Conservation (phyloP, 2,329 filamentous ascomycete species). For the Xylariaceae sp. region DNA sequence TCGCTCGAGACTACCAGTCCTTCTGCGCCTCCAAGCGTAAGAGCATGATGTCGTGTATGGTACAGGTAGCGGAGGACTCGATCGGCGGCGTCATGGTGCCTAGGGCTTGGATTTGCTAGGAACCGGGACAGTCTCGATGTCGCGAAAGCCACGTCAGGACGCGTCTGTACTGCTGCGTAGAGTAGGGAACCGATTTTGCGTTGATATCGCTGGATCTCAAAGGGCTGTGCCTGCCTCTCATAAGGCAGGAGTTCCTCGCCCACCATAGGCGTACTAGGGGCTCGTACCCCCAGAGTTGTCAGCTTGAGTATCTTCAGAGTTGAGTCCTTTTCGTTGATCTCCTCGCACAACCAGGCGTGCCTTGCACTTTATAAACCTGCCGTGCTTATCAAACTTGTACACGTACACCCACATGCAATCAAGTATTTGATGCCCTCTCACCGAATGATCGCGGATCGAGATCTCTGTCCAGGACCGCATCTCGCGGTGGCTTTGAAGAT, state of each 20-base stretch:
- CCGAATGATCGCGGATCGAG: background rate
- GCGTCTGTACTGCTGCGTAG: background rate
- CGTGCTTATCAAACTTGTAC: background rate
- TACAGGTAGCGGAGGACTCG: background rate
- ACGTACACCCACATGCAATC: background rate
- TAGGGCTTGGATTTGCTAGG: background rate
- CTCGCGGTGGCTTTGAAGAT: too few species aligned
- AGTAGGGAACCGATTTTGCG: background rate
- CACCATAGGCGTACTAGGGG: background rate
- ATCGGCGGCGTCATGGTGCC: background rate
- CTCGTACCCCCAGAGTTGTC: background rate
- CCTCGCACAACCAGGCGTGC: background rate
- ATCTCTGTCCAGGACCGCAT: too few species aligned
- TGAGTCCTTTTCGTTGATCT: background rate
- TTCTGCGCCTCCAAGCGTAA: background rate
- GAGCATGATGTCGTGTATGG: background rate
- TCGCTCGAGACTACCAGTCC: conserved; percentile 1
- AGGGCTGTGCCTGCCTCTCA: background rate
- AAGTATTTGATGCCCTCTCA: background rate
- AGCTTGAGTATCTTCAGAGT: background rate
- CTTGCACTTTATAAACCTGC: background rate
- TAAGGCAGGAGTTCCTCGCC: background rate
- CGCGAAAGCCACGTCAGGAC: background rate
- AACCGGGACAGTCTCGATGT: background rate
- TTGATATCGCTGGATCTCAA: background rate